Conservation (phyloP, 2,329 filamentous ascomycete species). For the Exophiala mesophila region DNA sequence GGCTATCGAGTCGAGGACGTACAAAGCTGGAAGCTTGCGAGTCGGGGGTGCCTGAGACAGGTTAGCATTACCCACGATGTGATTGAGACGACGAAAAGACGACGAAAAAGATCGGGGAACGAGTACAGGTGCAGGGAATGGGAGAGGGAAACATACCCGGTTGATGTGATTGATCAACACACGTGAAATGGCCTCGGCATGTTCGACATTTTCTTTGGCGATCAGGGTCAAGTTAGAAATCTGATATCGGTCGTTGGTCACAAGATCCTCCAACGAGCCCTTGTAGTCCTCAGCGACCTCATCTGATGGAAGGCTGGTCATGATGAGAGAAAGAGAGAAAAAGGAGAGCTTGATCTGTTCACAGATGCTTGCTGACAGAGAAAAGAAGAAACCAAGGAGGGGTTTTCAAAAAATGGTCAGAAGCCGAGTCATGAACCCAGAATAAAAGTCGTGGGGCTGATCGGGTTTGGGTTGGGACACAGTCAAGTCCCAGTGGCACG, state of each 20-base stretch:
- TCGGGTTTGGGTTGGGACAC: too few relatives aligned
- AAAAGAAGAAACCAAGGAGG: slow-evolving; percentile 16
- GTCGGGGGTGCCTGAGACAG: slow-evolving; percentile 68
- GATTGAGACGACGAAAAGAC: too few relatives aligned
- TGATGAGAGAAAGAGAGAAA: slow-evolving; percentile 45
- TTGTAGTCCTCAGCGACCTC: slow-evolving; percentile 95
- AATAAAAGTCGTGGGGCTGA: too few relatives aligned
- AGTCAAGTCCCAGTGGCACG: too few relatives aligned
- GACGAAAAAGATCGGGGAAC: neutral
- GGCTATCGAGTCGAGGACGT: slow-evolving; percentile 95
- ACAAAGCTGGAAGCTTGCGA: slow-evolving; percentile 91
- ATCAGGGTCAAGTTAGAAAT: slow-evolving; percentile 97
- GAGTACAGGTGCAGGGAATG: slow-evolving; percentile 20
- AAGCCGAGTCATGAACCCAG: slow-evolving; percentile 9
- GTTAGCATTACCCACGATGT: neutral
- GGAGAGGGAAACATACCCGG: slow-evolving; percentile 62
- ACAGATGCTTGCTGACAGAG: slow-evolving; percentile 25
- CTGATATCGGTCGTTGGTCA: slow-evolving; percentile 85
- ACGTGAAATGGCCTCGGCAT: slow-evolving; percentile 87
- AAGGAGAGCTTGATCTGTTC: neutral
- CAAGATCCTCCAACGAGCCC: slow-evolving; percentile 85
- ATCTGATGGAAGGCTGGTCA: slow-evolving; percentile 62
- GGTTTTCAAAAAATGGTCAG: slow-evolving; percentile 13
- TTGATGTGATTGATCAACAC: slow-evolving; percentile 90
- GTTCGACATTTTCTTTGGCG: slow-evolving; percentile 93